Base-by-base conservation (phyloP, 148 eudicot genomes). In the Persicaria maculosa region DNA sequence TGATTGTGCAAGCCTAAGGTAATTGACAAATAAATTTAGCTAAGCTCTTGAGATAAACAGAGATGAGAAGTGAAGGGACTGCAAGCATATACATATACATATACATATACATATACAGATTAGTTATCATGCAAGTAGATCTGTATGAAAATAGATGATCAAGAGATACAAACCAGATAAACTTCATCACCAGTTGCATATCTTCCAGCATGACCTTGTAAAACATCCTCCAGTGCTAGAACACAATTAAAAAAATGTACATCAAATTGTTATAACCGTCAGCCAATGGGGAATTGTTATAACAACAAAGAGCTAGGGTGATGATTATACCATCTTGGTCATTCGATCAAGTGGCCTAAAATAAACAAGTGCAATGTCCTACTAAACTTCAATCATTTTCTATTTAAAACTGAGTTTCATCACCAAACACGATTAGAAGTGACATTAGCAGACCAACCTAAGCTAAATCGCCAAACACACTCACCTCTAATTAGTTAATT, bases 161-260 rank as follows among this genome's bases (percentile, higher is more conserved):
- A n/a, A n/a, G n/a, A n/a, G 61, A 55, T 25, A 77, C 89, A 74
- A 75, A 93, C 98, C 94, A 93, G 81, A 75, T 72, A 85, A 79
- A 87, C 84, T 84, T 93, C 93, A 81, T 91, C 89, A 70, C 98
- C 98, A 22, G 97, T 93, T 73, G 97, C 98, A 85, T 91, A 93
- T 78, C 80, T 93, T 70, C 98, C 97, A 81, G 95, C 84, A 81
- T 84, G 78, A 9, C 77, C 86, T 57, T 80, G 69, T 52, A 93
- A 55, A 44, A 93, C 80, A 81, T 91, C 83, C 90, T 93, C 98
- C 62, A 93, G 85, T 22, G 97, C 98, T 91, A 88, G 77, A 84
- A 72, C 68, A 76, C 7, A 19, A 58, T 20, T 46, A 8, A 55
- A 11, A 25, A 55, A 11, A 22, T 31, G 22, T n/a, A 61, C 12